Percentiles rank a stretch among this genome's conserved stretches.
Evolutionary conservation across 2,329 filamentous ascomycete species (phyloP).

Genomic region (Pseudogymnoascus sp.): DNA sequence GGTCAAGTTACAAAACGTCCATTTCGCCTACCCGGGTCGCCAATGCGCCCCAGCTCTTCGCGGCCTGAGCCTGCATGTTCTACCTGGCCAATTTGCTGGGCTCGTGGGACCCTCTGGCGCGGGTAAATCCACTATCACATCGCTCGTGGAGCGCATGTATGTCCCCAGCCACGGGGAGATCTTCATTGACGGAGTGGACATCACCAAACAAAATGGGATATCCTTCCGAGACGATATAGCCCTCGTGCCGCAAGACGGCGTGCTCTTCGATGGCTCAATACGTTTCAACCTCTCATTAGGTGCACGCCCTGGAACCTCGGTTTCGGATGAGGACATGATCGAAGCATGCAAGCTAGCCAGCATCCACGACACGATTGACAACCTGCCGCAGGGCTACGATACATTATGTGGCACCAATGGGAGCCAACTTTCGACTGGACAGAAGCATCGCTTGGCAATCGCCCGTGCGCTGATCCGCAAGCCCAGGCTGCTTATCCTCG

Average conservation of each 20-base stretch:
- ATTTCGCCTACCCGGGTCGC: conserved; percentile 51
- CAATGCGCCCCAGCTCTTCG: conserved; percentile 49
- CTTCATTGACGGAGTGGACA: conserved; percentile 51
- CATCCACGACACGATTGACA: conserved; percentile 78
- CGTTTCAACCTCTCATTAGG: conserved; percentile 63
- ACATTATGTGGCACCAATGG: conserved; percentile 88
- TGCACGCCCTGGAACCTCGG: conserved; percentile 36
- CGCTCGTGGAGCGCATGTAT: conserved; percentile 62
- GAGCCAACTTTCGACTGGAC: conserved; percentile 81
- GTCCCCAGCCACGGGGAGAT: conserved; percentile 55
- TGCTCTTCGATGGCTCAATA: conserved; percentile 58
- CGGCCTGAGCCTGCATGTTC: conserved; percentile 46
- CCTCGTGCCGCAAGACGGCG: conserved; percentile 66
- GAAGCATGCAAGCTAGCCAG: conserved; percentile 81
- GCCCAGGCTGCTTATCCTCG: conserved; percentile 60
- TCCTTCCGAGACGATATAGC: conserved; percentile 58
- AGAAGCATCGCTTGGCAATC: conserved; percentile 91
- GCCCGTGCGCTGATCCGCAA: conserved; percentile 60
- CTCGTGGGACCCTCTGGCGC: conserved; percentile 64
- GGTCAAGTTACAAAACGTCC: conserved; percentile 45
- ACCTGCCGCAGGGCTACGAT: conserved; percentile 76
- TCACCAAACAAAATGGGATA: conserved; percentile 49
- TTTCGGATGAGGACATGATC: conserved; percentile 58
- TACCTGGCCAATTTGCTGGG: conserved; percentile 63
- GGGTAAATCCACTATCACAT: conserved; percentile 66